Base-by-base conservation (phyloP, 2,329 filamentous ascomycete genomes). In the Verticillium tricorpus region DNA sequence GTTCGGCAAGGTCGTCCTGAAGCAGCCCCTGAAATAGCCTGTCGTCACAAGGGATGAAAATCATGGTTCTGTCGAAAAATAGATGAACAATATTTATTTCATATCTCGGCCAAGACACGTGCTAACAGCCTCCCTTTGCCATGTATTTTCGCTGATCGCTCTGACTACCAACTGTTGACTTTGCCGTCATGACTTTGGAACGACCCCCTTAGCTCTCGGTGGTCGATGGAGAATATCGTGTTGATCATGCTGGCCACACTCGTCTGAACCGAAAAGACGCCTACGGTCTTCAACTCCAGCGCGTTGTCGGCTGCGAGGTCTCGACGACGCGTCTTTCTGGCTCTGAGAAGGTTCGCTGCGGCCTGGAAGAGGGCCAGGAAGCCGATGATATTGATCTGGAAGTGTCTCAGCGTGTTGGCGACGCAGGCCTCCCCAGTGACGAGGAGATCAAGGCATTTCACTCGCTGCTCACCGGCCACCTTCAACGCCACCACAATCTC, bases 321-420 rank as follows among this genome's bases (percentile, higher is more conserved):
- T 55, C 15, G 37, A 66, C 66, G 52, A 60, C 73, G 60, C 14
- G 22, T 45, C 54, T n/a, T 65, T 56, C 34, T 62, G 14, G 31
- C 66, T 15, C 64, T 61, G 5, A 77, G 67, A 2, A 77, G 63
- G 1, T 69, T 64, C 7, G 62, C 60, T 11, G 66, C 62, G 12
- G 72, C 72, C 59, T 71, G 70, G 54, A 63, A 62, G 14, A 65
- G 57, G 11, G 39, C 14, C 34, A 65, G 8, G 7, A 59, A 45
- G 3, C 57, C 61, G 31, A 60, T 37, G 3, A 57, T 28, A 64
- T 85, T 85, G 55, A 78, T 66, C 0, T 74, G 66, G 50, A 81
- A 68, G 65, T 80, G 75, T 1, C 70, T 67, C 2, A 67, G 40
- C 50, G 82, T 61, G 22, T 78, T 74, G 5, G 70, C 69, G 9